Evolutionary conservation across 2,329 filamentous ascomycete species (phyloP).

Genomic region (Fusarium continuum): DNA sequence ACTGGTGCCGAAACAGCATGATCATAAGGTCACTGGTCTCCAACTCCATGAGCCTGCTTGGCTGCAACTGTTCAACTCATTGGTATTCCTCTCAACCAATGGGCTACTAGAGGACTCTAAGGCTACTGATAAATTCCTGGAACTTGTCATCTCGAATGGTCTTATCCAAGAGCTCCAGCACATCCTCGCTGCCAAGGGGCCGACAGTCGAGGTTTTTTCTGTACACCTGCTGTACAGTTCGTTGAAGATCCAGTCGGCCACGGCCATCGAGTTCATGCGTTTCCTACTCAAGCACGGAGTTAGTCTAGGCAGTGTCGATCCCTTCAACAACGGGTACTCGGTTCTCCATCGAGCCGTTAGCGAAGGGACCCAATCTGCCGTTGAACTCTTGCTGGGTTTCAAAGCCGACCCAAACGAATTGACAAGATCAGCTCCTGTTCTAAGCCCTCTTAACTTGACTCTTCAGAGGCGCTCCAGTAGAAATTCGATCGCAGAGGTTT

Average conservation of each 20-base stretch:
- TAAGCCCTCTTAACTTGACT: fast-evolving
- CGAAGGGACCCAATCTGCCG: fast-evolving
- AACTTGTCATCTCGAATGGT: fast-evolving
- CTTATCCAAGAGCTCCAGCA: not conserved
- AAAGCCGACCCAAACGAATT: fast-evolving
- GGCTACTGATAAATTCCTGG: fast-evolving
- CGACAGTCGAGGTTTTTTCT: fast-evolving
- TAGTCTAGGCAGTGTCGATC: fast-evolving
- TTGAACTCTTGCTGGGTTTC: not conserved
- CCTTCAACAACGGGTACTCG: fast-evolving
- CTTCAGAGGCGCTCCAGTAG: fast-evolving
- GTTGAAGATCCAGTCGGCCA: fast-evolving
- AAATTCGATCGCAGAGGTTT: not conserved
- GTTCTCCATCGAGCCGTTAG: fast-evolving
- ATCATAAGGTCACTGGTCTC: fast-evolving
- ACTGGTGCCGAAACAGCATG: not conserved
- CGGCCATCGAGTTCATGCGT: fast-evolving
- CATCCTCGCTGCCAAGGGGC: fast-evolving
- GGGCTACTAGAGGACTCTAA: fast-evolving
- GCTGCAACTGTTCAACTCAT: not conserved
- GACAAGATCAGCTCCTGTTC: fast-evolving
- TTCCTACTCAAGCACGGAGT: not conserved
- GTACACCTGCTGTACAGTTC: fast-evolving
- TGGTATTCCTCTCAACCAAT: not conserved
- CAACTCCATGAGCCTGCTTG: fast-evolving